A percentile compares a stretch with the other conserved stretches of the same genome.
These are phyloP conservation scores for Discostella stelligeroides DNA, from an alignment of 108 stramenopile genomes.

Conservation along the genomic window DNA sequence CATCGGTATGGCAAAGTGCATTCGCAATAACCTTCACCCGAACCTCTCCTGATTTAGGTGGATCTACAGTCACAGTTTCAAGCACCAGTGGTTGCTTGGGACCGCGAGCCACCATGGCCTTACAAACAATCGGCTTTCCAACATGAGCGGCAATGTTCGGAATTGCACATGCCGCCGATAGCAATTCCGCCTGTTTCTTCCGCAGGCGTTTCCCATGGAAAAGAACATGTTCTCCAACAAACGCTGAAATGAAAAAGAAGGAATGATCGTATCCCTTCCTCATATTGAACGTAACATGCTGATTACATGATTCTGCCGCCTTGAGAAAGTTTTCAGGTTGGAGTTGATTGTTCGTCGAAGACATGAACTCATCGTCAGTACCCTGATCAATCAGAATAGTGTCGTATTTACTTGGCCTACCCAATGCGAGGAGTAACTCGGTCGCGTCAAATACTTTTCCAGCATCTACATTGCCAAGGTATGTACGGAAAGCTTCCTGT, in stretches of 20 bases:
- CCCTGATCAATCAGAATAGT: constrained; percentile 89
- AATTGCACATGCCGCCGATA: constrained; percentile 18
- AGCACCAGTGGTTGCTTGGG: constrained; percentile 71
- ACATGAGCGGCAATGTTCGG: constrained; percentile 17
- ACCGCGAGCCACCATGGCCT: constrained; percentile 86
- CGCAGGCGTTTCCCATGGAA: constrained; percentile 83
- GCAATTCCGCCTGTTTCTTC: constrained; percentile 14
- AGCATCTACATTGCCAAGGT: constrained; percentile 82
- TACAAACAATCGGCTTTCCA: constrained; percentile 85
- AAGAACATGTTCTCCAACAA: constrained; percentile 85
- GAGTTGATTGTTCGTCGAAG: constrained; percentile 50
- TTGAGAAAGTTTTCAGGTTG: constrained; percentile 56
- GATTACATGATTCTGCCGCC: constrained; percentile 66
- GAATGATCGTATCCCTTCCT: constrained; percentile 93
- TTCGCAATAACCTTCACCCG: constrained; percentile 77
- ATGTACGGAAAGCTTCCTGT: constrained; percentile 93
- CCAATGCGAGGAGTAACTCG: constrained; percentile 54
- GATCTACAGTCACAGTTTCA: constrained; percentile 90
- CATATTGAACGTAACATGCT: constrained; percentile 74
- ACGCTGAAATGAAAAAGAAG: constrained; percentile 90
- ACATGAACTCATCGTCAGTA: constrained; percentile 69
- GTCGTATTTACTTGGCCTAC: constrained; percentile 44
- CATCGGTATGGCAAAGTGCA: constrained; percentile 94
- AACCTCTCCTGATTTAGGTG: constrained; percentile 85
- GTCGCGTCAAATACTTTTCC: constrained; percentile 91